phyloP scores from a whole-genome alignment of 2,329 filamentous ascomycete species.

The Ascocoryne sarcoides region DNA sequence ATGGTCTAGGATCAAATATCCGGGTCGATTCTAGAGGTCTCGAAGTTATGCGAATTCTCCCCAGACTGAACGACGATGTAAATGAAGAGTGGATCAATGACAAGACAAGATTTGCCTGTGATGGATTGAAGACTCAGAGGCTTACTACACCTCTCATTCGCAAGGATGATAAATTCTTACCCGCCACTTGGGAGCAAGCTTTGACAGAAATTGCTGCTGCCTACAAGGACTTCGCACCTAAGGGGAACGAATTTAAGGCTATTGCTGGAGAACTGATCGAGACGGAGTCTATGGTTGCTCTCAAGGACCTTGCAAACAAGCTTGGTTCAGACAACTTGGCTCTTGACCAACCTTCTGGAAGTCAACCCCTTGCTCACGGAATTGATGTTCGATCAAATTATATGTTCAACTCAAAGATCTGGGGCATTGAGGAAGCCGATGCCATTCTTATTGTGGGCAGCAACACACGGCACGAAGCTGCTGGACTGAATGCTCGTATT shows the following conservation, averaged over 20 bases:
- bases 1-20: constrained; percentile 89
- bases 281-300: constrained; percentile 85
- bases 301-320: constrained; percentile 96
- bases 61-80: constrained; percentile 90
- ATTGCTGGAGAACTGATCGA: constrained; percentile 88
- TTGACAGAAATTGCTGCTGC: constrained; percentile 78
- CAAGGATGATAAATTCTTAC: constrained; percentile 82
- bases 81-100: constrained; percentile 99
- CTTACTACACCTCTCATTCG: constrained; percentile 87
- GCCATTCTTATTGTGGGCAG: constrained; percentile 86
- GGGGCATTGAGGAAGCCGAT: constrained; percentile 89
- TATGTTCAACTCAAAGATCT: constrained; percentile 92
- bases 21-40: constrained; percentile 86
- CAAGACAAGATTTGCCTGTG: constrained; percentile 92
- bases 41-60: constrained; percentile 91
- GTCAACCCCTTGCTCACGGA: constrained; percentile 79
- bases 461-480: constrained; percentile 91
- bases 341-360: constrained; percentile 80
- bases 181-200: constrained; percentile 92
- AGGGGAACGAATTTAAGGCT: constrained; percentile 92
- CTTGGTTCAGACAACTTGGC: constrained; percentile 94
- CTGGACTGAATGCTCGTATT: constrained; percentile 91
- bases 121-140: constrained; percentile 92
- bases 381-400: constrained; percentile 92
- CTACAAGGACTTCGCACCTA: constrained; percentile 68